Evolutionary conservation across 495 filamentous ascomycete species (phyloP), one percentile per base, ranked within the genome.

Genomic region (Podospora appendiculata): DNA sequence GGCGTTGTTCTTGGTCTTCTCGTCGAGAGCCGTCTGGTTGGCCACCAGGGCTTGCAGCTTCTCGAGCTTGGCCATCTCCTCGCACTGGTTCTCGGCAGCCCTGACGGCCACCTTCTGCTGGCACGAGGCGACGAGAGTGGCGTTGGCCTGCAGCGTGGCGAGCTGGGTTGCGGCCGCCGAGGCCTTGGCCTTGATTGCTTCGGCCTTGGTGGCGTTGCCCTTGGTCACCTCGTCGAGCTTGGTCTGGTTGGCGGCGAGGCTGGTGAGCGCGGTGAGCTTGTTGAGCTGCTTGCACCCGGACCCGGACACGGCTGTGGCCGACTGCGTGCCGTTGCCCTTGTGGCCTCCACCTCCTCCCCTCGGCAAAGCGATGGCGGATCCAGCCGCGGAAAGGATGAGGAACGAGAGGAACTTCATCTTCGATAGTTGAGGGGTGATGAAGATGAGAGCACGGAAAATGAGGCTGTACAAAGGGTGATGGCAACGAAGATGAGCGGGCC

Each of bases 341-440:
- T 17, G 10, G 41, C 16, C 16, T 13, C 16, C 41, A 19, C 16
- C 41, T 17, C 39, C 33, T 14, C 43, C 48, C n/a, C 32, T 33
- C 14, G 42, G 42, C 10, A 19, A 33, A 45, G 53, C 57, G 16
- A 53, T 12, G 46, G 41, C 57, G 18, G 50, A 25, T 36, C 49
- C 53, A 41, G 53, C 50, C 13, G 70, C 50, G n/a, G 53, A 50
- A 50, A 56, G 50, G 33, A 56, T 10, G 42, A 59, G 42, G 46
- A 59, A 1, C 41, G 45, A 47, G 57, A 56, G 33, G 53, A 59
- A 51, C 50, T 56, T 55, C 57, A 59, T 59, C 25, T 25, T 25
- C 25, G 25, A 25, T 25, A 5, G 25, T 25, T 25, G 25, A 25
- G 25, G 25, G 25, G 25, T 25, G 25, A 5, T 25, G 25, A 25